Evolutionary conservation across 1,139 yeast genomes (phyloP).

Genomic region (Petasospora fabianii): DNA sequence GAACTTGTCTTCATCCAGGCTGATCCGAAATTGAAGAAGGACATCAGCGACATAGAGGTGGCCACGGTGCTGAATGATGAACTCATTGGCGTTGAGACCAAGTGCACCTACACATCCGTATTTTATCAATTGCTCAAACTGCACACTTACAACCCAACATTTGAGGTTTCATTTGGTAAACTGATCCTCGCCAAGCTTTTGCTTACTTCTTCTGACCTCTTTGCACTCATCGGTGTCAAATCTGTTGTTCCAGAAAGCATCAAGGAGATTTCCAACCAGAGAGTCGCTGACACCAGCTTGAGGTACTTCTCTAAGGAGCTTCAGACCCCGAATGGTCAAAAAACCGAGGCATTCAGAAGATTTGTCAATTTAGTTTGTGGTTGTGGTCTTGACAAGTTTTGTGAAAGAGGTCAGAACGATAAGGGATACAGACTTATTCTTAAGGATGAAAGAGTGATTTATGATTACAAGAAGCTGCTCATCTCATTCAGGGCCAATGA

Average conservation of each 20-base stretch:
- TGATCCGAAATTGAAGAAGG: constrained; percentile 15
- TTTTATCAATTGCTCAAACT: constrained; percentile 18
- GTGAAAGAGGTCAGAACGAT: constrained; percentile 24
- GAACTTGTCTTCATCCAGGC: constrained; percentile 23
- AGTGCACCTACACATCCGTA: constrained; percentile 7
- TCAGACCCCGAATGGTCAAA: constrained; percentile 11
- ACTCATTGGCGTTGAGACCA: constrained; percentile 7
- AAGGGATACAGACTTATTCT: constrained; percentile 21
- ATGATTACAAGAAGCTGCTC: constrained; percentile 25
- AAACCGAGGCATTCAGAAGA: constrained; percentile 24
- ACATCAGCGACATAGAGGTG: constrained; percentile 16
- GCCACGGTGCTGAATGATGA: constrained; percentile 13
- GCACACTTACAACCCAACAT: constrained; percentile 20
- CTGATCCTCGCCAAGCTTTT: constrained; percentile 21
- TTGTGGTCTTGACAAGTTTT: constrained; percentile 18
- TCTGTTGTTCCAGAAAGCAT: constrained; percentile 15
- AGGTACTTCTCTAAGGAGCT: constrained; percentile 26
- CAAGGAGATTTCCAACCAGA: constrained; percentile 22
- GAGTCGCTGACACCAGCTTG: constrained; percentile 19
- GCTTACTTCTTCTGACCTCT: constrained; percentile 21
- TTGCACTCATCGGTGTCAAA: constrained; percentile 14
- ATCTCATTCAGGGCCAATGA: constrained; percentile 27
- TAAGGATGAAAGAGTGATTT: constrained; percentile 22
- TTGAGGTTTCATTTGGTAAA: constrained; percentile 27
- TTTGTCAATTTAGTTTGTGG: constrained; percentile 22